Evolutionary conservation across 441 rosid genomes (phyloP).

Genomic region (Populus hybrid): DNA sequence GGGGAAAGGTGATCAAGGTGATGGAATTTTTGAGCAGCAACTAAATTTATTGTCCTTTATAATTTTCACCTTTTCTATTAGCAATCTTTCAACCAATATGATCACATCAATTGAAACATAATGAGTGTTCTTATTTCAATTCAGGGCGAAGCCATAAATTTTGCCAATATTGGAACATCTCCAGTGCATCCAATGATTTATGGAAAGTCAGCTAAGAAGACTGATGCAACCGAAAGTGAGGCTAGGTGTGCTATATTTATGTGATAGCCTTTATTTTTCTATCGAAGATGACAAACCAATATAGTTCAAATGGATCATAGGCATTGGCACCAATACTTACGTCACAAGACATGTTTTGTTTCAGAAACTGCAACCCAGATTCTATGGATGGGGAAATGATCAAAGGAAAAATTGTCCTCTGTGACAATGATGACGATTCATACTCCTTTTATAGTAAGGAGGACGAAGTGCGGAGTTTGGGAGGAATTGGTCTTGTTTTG

Average conservation of each 20-base stretch:
- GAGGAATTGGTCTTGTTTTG: conserved; percentile 57
- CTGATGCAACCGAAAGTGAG: conserved; percentile 28
- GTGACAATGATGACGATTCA: conserved; percentile 30
- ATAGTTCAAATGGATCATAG: background rate
- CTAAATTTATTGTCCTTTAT: background rate
- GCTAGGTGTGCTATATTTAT: conserved; percentile 43
- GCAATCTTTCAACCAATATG: background rate
- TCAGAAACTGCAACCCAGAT: conserved; percentile 47
- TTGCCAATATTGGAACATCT: conserved; percentile 39
- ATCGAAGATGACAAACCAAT: background rate
- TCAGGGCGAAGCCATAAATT: conserved; percentile 77
- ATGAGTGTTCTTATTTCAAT: background rate
- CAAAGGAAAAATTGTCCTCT: conserved; percentile 64
- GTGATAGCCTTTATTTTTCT: background rate
- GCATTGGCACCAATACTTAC: background rate
- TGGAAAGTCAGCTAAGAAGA: conserved; percentile 49
- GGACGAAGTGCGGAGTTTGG: conserved; percentile 42
- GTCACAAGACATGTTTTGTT: background rate
- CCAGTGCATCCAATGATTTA: conserved; percentile 56
- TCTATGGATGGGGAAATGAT: conserved; percentile 44
- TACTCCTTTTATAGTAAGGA: conserved; percentile 16
- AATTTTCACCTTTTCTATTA: too few species aligned
- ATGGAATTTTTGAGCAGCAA: background rate
- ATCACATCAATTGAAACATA: background rate
- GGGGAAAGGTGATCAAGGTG: conserved; percentile 57